Evolutionary conservation across 2,329 filamentous ascomycete species (phyloP), one percentile per base, ranked within the genome.

Genomic region (Rhinocladiella similis): DNA sequence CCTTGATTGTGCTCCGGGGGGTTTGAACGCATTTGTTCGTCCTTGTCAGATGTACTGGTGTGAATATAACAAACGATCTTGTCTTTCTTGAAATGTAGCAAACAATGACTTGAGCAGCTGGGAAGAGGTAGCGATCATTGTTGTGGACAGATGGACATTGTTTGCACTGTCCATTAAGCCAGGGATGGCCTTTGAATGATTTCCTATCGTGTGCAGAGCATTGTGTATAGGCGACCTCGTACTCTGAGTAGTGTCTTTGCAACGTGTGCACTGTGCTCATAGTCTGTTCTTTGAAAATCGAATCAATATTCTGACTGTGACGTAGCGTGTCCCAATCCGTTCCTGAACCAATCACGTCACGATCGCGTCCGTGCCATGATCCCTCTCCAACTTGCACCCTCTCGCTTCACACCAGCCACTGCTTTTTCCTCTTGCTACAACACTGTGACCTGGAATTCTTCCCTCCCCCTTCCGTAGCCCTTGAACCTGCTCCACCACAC

Each of bases 321-420:
- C 43, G 43, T 46, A 46, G 19, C 20, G 29, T 46, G 19, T 46
- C 20, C n/a, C 19, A n/a, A 46, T 50, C 25, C 18, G 27, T 12
- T 13, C 45, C 19, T 25, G 36, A 39, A 45, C 59, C 59, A 62
- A 62, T 62, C 49, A 59, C 50, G 50, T 54, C 53, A 59, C 51
- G 59, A 62, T 62, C 59, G 56, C 59, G 56, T 45, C 43, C 20
- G 43, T 52, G 43, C 49, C 42, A 48, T 47, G 12, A n/a, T 27
- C 36, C 43, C 20, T 39, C 48, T 49, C 18, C 50, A 36, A 46
- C n/a, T 22, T 36, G 19, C 49, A 36, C 25, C 42, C 19, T 41
- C 46, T 43, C 49, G 18, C 41, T 48, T 16, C 13, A 7, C 51
- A 42, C 48, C 49, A 57, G 49, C 49, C 54, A 53, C 54, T 49